Conservation (phyloP, 768 basidiomycete genomes). For the Amanita rimosa region DNA sequence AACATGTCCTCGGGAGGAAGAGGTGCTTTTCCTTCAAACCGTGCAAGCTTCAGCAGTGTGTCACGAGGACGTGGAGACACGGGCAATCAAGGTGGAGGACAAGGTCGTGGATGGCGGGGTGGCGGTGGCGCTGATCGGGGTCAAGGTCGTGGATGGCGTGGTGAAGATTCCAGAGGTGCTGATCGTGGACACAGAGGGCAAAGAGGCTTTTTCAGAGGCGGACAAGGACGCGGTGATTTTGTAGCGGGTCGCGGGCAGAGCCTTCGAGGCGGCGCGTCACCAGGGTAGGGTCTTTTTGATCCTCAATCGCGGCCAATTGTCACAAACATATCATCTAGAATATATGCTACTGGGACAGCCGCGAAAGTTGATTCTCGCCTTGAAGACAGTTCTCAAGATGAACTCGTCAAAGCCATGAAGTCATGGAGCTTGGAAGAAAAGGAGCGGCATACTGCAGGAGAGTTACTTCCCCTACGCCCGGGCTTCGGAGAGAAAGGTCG, state of each 20-base stretch:
- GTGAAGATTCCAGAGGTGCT: slow-evolving; percentile 7
- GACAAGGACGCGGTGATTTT: slow-evolving; percentile 19
- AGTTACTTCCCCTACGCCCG: slow-evolving; percentile 42
- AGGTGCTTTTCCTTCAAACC: background rate
- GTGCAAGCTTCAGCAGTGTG: slow-evolving; percentile 25
- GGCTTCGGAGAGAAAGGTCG: slow-evolving; percentile 43
- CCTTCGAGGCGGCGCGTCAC: no score
- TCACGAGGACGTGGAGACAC: slow-evolving; percentile 16
- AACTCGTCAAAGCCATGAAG: slow-evolving; percentile 26
- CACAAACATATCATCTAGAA: slow-evolving; percentile 16
- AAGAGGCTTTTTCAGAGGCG: slow-evolving; percentile 4
- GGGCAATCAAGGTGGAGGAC: slow-evolving; percentile 6
- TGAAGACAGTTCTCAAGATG: slow-evolving; percentile 26
- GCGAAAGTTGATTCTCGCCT: slow-evolving; percentile 33
- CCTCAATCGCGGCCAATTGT: slow-evolving; percentile 10
- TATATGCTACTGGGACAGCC: slow-evolving; percentile 26
- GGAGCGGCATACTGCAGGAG: slow-evolving; percentile 11
- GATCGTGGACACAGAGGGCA: slow-evolving; percentile 2
- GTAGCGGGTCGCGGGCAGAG: slow-evolving; percentile 12
- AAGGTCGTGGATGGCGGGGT: slow-evolving; percentile 2
- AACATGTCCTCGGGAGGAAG: slow-evolving; percentile 2
- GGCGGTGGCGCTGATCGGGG: slow-evolving; percentile 17
- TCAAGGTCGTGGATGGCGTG: slow-evolving; percentile 18
- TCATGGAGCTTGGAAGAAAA: slow-evolving; percentile 18
- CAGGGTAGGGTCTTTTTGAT: slow-evolving; percentile 1